Percentiles rank a stretch among this genome's conserved stretches.
phyloP scores from a whole-genome alignment of 2,329 filamentous ascomycete species.

The Plectosphaerella cucumerina region DNA sequence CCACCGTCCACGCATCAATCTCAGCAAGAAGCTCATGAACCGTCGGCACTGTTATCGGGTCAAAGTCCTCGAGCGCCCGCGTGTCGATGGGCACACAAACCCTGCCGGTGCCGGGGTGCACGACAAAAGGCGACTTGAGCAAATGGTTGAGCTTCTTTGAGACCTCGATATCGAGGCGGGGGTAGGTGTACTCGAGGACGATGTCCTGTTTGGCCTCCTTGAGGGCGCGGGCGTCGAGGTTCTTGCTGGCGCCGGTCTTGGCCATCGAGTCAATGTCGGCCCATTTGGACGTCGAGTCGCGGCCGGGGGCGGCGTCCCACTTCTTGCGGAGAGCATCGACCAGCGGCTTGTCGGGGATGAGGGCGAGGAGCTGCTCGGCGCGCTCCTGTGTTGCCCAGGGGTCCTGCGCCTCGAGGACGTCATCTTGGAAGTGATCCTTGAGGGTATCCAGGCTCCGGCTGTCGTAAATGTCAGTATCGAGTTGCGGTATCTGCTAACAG shows the following conservation, averaged over 20 bases:
- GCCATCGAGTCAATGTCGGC: slow-evolving; percentile 86
- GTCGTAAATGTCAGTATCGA: background rate
- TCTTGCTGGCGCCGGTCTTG: slow-evolving; percentile 67
- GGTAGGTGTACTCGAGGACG: slow-evolving; percentile 95
- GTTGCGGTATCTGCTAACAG: background rate
- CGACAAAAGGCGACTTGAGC: slow-evolving; percentile 93
- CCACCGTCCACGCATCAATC: slow-evolving; percentile 74
- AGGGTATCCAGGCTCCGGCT: slow-evolving; percentile 83
- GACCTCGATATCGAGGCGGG: slow-evolving; percentile 92
- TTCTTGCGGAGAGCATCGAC: slow-evolving; percentile 80
- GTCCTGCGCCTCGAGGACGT: slow-evolving; percentile 80
- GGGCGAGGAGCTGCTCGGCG: slow-evolving; percentile 72
- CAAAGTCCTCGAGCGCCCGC: slow-evolving; percentile 70
- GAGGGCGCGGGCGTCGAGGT: slow-evolving; percentile 68
- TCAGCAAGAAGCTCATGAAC: slow-evolving; percentile 77
- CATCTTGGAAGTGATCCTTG: slow-evolving; percentile 76
- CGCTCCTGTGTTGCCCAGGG: slow-evolving; percentile 72
- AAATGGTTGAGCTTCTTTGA: slow-evolving; percentile 98
- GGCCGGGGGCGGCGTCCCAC: slow-evolving; percentile 80
- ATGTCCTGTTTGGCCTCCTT: slow-evolving; percentile 93
- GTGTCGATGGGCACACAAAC: slow-evolving; percentile 95
- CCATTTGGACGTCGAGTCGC: slow-evolving; percentile 81
- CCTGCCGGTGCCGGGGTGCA: slow-evolving; percentile 89
- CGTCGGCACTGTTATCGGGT: slow-evolving; percentile 84
- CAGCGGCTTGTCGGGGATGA: slow-evolving; percentile 77